These are phyloP conservation scores for Massariosphaeria phaeospora DNA, from an alignment of 495 filamentous ascomycete species.

Conservation along the genomic window DNA sequence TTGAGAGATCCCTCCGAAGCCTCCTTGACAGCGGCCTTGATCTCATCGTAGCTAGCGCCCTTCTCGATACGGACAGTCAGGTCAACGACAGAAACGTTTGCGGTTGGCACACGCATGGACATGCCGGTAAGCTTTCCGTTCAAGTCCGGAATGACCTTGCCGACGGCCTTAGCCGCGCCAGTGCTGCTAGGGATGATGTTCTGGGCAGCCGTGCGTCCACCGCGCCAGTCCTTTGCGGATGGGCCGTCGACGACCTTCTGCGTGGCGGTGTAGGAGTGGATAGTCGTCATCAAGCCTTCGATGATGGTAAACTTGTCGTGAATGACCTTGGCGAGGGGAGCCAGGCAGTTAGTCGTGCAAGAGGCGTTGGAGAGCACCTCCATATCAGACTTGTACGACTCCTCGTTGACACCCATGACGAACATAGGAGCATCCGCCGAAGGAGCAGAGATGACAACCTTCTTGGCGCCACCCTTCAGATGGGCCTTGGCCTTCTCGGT, in stretches of 20 bases:
- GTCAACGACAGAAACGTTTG: constrained; percentile 99
- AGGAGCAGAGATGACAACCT: constrained; percentile 98
- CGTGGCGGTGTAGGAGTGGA: constrained; percentile 99
- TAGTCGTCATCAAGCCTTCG: constrained; percentile 99
- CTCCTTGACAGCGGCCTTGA: constrained; percentile 88
- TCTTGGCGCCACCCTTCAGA: constrained; percentile 98
- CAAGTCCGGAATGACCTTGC: constrained; percentile 94
- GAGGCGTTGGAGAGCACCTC: constrained; percentile 97
- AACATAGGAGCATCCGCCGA: constrained; percentile 99
- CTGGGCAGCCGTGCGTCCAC: constrained; percentile 95
- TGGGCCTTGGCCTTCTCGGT: constrained; percentile 90
- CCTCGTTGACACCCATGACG: constrained; percentile 98
- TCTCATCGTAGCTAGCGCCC: constrained; percentile 80
- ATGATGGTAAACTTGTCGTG: constrained; percentile 95
- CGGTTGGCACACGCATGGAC: constrained; percentile 96
- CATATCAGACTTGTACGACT: constrained; percentile 81
- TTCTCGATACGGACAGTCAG: constrained; percentile 93
- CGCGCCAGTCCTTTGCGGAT: constrained; percentile 98
- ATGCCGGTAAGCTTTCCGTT: constrained; percentile 99
- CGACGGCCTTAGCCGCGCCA: constrained; percentile 98
- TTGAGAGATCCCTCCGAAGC: constrained; percentile 79
- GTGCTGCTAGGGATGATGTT: constrained; percentile 99
- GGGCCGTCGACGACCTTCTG: constrained; percentile 99
- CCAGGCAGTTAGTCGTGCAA: constrained; percentile 99
- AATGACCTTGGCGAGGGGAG: constrained; percentile 97